Percentiles rank a stretch among this genome's conserved stretches.
Evolutionary conservation across 108 stramenopile species (phyloP).

Genomic region (Pseudonitzschia pungens): DNA sequence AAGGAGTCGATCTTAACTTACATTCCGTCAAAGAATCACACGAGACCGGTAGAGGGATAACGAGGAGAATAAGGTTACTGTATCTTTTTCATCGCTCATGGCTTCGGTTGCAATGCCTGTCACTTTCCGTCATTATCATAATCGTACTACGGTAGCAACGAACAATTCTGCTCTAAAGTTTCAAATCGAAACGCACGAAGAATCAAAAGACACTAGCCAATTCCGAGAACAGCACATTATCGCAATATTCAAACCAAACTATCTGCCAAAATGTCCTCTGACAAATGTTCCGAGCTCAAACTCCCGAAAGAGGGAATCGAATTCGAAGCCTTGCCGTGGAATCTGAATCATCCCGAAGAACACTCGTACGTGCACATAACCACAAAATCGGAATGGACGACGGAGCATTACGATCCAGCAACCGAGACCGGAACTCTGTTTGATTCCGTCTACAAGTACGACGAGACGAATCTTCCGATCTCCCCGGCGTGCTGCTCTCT

Average conservation of each 20-base stretch:
- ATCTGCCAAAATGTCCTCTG: neutral
- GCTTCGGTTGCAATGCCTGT: too few relatives aligned
- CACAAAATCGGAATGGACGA: slow-evolving; percentile 65
- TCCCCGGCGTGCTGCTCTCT: slow-evolving; percentile 72
- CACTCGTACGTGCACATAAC: slow-evolving; percentile 72
- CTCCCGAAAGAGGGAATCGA: slow-evolving; percentile 64
- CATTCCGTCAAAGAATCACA: too few relatives aligned
- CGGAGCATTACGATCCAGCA: slow-evolving; percentile 59
- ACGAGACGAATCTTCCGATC: slow-evolving; percentile 47
- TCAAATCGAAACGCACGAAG: too few relatives aligned
- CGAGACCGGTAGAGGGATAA: too few relatives aligned
- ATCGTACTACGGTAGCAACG: too few relatives aligned
- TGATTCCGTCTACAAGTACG: slow-evolving; percentile 56
- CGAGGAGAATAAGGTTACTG: too few relatives aligned
- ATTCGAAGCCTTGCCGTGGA: slow-evolving; percentile 78
- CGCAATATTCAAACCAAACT: neutral
- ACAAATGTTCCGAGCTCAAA: neutral
- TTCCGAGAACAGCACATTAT: neutral
- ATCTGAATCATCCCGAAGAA: slow-evolving; percentile 74
- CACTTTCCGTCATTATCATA: too few relatives aligned
- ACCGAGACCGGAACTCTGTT: slow-evolving; percentile 58
- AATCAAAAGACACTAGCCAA: too few relatives aligned
- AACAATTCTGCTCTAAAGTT: too few relatives aligned
- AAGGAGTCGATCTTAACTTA: too few relatives aligned
- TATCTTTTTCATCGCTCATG: too few relatives aligned